Base-by-base conservation (phyloP, 1,284 basidiomycete genomes). In the Cystobasidiaceae sp. region DNA sequence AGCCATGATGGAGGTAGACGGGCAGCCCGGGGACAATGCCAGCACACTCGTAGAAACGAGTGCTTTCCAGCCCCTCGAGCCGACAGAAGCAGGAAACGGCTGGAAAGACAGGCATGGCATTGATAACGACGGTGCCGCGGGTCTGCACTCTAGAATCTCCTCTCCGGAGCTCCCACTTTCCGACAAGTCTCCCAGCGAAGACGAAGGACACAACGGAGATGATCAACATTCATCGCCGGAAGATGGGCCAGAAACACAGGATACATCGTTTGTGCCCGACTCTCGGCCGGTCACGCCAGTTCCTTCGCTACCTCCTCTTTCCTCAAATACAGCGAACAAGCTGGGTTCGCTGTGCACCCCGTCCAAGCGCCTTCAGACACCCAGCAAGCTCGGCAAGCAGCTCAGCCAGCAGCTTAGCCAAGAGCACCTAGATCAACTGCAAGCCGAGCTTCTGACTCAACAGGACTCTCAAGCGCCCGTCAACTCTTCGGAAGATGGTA, bases 241-340 rank as follows among this genome's bases (percentile, higher is more conserved):
- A 23, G 28, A 56, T 56, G 54, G 44, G 21, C 28, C 11, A 21
- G 54, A 56, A 30, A 44, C 54, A 19, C 54, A 56, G 32, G 54
- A 56, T 13, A 56, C 54, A 8, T 30, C 54, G 8, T 34, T 56
- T 15, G 54, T 56, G 11, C 54, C 54, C 37, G 54, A 56, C 30
- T 56, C 54, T 4, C 28, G 28, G 25, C 41, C 41, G 32, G 54
- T 28, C 23, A 43, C 54, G 13, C 54, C 54, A 11, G 32, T 21
- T 11, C 33, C 54, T 28, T 56, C 41, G 21, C 19, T 56, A 37
- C 54, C 54, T 56, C 33, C 33, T 2, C 39, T 56, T 41, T 56
- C 54, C 8, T 30, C 54, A 30, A 32, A 37, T 5, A 33, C 54
- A 8, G 25, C 45, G 27, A 25, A 55, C 21, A 30, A 27, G 19